A percentile compares a stretch with the other conserved stretches of the same genome.
phyloP scores from a whole-genome alignment of 805 yeast genomes.

The Sugiyamaella boreocaroliniensis region DNA sequence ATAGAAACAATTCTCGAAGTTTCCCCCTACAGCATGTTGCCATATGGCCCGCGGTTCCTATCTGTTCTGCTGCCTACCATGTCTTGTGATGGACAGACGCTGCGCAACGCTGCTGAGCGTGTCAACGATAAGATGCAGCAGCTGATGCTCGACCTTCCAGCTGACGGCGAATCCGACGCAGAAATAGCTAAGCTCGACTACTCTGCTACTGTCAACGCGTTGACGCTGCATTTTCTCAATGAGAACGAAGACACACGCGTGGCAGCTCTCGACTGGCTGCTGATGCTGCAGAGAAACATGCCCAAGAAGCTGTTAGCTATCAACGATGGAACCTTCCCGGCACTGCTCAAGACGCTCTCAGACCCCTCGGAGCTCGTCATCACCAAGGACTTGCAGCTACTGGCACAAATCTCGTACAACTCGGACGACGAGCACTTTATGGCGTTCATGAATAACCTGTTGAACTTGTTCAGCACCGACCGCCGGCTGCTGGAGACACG shows the following conservation, averaged over 20 bases:
- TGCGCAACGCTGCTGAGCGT: slow-evolving; percentile 47
- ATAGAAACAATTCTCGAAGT: slow-evolving; percentile 62
- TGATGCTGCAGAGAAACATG: slow-evolving; percentile 67
- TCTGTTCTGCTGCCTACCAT: slow-evolving; percentile 59
- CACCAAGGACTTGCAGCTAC: slow-evolving; percentile 59
- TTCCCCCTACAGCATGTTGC: slow-evolving; percentile 68
- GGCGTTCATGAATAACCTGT: slow-evolving; percentile 63
- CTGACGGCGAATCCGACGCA: slow-evolving; percentile 15
- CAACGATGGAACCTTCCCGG: slow-evolving; percentile 60
- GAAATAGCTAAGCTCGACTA: slow-evolving; percentile 35
- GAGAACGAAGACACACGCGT: slow-evolving; percentile 77
- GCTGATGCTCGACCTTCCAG: slow-evolving; percentile 41
- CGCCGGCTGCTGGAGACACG: slow-evolving; percentile 56
- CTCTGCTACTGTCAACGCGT: slow-evolving; percentile 57
- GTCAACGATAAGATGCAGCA: slow-evolving; percentile 54
- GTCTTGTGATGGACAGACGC: slow-evolving; percentile 44
- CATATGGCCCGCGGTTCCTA: slow-evolving; percentile 67
- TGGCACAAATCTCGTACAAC: slow-evolving; percentile 65
- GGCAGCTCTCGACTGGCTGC: slow-evolving; percentile 85
- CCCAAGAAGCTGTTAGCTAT: slow-evolving; percentile 45
- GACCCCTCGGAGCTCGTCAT: slow-evolving; percentile 77
- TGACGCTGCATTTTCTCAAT: slow-evolving; percentile 64
- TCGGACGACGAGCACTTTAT: slow-evolving; percentile 71
- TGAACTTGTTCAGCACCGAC: slow-evolving; percentile 65
- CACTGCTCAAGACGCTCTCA: slow-evolving; percentile 63